Evolutionary conservation across 2,329 filamentous ascomycete species (phyloP), one percentile per base, ranked within the genome.

Genomic region (Aspergillus eucalypticola): DNA sequence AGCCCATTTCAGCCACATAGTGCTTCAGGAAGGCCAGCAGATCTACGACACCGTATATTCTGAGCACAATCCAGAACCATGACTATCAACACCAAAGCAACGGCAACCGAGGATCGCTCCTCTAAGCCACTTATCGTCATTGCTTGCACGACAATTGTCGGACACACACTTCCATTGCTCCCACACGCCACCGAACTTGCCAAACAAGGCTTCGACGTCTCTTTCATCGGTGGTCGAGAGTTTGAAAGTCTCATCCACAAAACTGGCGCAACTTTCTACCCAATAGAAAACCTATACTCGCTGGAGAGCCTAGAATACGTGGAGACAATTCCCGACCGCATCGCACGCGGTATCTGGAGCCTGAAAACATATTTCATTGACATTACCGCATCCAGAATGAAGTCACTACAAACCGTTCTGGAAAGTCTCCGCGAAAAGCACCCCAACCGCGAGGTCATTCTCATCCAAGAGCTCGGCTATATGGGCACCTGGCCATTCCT

Each of bases 241-340:
- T 59, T 52, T 8, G 8, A 50, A 32, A 8, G 8, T 3, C 41
- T 49, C 10, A 41, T 59, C 21, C 19, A n/a, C 6, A 25, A 27
- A 17, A 53, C 50, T n/a, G 56, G 56, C 51, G 56, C 56, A 21
- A 38, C 56, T 13, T 59, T 54, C 50, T 46, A 54, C 42, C 41
- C 49, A 4, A 19, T 48, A 27, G 11, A 46, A 13, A 21, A 5
- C 3, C 8, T 38, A 19, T 49, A 35, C 27, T 49, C 41, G 13
- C 23, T 8, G 5, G 54, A 49, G 21, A 38, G 8, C 13, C 27
- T 23, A 48, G 15, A 11, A 21, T n/a, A 15, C 32, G 25, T 54
- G 41, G 17, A 46, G 0, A 7, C 49, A 8, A 35, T 58, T 15
- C 50, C 42, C 8, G 51, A 59, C 4, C 41, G 25, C 19, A 41